Percentiles rank a stretch among this genome's conserved stretches.
phyloP scores from a whole-genome alignment of 148 eudicot species.

The Vaccinium vitisidaea region DNA sequence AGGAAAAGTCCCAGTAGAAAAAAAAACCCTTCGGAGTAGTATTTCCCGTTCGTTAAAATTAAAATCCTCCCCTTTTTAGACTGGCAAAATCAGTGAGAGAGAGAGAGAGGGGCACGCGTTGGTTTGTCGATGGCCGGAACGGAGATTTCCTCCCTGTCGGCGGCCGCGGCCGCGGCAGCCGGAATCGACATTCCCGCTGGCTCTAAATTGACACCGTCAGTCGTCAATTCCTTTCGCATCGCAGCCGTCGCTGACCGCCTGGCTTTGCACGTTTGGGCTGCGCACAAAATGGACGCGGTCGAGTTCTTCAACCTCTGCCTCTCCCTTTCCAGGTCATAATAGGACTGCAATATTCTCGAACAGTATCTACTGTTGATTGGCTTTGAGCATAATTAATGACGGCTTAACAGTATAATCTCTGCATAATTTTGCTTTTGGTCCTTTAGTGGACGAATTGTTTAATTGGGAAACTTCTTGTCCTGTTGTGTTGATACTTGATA shows the following conservation, averaged over 20 bases:
- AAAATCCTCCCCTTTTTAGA: no score
- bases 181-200: slow-evolving; percentile 4
- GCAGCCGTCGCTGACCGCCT: slow-evolving; percentile 31
- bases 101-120: background rate
- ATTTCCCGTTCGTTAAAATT: no score
- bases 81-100: background rate
- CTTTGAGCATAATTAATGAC: background rate
- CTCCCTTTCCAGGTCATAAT: slow-evolving; percentile 37
- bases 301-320: slow-evolving; percentile 52
- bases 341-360: background rate
- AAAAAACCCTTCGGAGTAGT: no score
- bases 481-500: background rate
- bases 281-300: slow-evolving; percentile 7
- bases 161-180: slow-evolving; percentile 7
- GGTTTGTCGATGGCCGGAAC: slow-evolving; percentile 15
- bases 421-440: background rate
- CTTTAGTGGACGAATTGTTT: background rate
- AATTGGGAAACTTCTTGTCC: background rate
- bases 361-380: background rate
- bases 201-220: slow-evolving; percentile 14
- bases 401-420: background rate
- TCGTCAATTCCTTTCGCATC: slow-evolving; percentile 31
- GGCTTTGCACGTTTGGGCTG: slow-evolving; percentile 17
- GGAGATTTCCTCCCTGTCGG: slow-evolving; percentile 13
- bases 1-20: no score